Evolutionary conservation across 2,329 filamentous ascomycete genomes (phyloP), one percentile per base, ranked within the genome.

Genomic region (Alternaria brassicae): DNA sequence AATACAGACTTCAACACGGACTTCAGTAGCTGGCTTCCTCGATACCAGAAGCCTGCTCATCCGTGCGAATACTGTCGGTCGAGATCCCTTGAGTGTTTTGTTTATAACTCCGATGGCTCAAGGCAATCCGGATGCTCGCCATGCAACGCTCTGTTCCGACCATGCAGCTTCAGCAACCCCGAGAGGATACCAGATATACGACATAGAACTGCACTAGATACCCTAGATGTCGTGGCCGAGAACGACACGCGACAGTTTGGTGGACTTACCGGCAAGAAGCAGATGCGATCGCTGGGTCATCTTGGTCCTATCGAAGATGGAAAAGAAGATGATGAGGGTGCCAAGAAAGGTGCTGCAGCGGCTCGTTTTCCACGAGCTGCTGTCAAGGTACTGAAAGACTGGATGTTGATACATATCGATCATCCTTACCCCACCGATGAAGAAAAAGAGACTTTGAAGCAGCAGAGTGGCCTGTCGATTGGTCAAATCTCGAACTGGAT

Each of bases 401-500:
- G 93, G 93, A 84, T 96, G 30, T 86, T 89, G 0, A 88, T 88
- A 6, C 92, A 97, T 73, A 86, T 86, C 70, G 85, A 90, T 52
- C 91, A 96, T 69, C 93, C 93, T 0, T 97, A 97, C 73, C 93
- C 93, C 5, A 93, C 88, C 32, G 92, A 96, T 41, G 88, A 92
- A 58, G 91, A 97, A 73, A 96, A 94, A 72, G 90, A 93, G 66
- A 85, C 87, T 62, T 82, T 97, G 25, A 90, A 92, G 77, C 84
- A 86, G 45, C 86, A 90, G 68, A 97, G 93, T 1, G 92, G 92
- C 7, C 83, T 97, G 39, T 93, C 88, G 75, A 88, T 91, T 70
- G 90, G 85, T 13, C 93, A 97, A 72, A 94, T 97, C 68, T 89
- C 89, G 10, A 96, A 96, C 75, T 97, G 93, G 93, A 86, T 97